Percentiles rank a stretch among this genome's conserved stretches.
phyloP scores from a whole-genome alignment of 2,329 filamentous ascomycete species.

The Penicillium sclerotigenum region DNA sequence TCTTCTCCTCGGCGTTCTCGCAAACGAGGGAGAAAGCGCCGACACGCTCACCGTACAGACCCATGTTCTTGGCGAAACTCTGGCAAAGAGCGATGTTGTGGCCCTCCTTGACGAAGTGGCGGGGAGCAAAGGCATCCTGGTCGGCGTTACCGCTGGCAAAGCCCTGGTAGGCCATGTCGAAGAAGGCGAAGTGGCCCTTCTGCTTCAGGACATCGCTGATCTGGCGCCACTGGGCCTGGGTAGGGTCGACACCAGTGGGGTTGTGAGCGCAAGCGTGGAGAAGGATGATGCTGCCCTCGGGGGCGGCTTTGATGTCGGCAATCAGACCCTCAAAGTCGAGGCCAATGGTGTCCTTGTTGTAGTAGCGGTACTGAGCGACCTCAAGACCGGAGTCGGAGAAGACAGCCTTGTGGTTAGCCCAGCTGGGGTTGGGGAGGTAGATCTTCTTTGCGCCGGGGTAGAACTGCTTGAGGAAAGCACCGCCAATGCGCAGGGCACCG shows the following conservation, averaged over 20 bases:
- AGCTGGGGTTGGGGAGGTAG: constrained; percentile 93
- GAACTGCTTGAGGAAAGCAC: constrained; percentile 86
- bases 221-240: constrained; percentile 84
- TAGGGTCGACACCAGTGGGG: constrained; percentile 94
- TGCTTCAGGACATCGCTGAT: constrained; percentile 84
- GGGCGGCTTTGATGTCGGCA: constrained; percentile 83
- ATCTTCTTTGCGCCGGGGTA: constrained; percentile 90
- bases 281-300: constrained; percentile 81
- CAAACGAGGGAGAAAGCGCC: constrained; percentile 94
- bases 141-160: constrained; percentile 91
- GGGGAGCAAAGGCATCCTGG: constrained; percentile 88
- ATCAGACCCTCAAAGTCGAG: constrained; percentile 95
- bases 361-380: constrained; percentile 96
- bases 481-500: constrained; percentile 90
- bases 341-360: constrained; percentile 97
- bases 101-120: constrained; percentile 89
- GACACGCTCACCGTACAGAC: constrained; percentile 96
- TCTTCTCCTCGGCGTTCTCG: constrained; percentile 82
- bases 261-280: constrained; percentile 98
- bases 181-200: constrained; percentile 88
- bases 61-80: constrained; percentile 99
- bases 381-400: constrained; percentile 89
- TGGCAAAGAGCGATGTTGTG: constrained; percentile 85
- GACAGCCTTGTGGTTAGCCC: constrained; percentile 97
- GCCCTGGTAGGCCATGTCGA: constrained; percentile 99